phyloP scores from a whole-genome alignment of 2,329 filamentous ascomycete genomes.

The Beauveria pseudobassiana region DNA sequence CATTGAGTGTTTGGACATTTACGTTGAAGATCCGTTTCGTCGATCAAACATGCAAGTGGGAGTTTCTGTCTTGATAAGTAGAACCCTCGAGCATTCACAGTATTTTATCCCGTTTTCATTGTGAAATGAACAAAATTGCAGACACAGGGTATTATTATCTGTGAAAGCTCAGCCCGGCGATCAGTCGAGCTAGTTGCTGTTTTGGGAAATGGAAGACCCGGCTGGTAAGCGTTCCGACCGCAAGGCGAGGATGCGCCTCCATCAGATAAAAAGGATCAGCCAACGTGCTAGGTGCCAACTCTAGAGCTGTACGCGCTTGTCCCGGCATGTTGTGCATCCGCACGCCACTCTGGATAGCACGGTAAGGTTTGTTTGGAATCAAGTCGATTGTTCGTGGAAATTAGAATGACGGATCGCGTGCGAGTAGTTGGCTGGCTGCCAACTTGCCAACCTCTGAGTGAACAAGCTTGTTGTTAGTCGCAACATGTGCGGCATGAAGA shows the following conservation, averaged over 20 bases:
- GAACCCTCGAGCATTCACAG: neutral
- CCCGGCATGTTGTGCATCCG: neutral
- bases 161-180: neutral
- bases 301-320: neutral
- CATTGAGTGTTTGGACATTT: neutral
- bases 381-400: neutral
- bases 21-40: neutral
- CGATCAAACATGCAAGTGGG: neutral
- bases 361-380: conserved; percentile 3
- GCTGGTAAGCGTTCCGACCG: neutral
- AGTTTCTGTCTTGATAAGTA: neutral
- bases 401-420: neutral
- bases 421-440: neutral
- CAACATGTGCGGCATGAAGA: neutral
- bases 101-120: neutral
- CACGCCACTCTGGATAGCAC: neutral
- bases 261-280: neutral
- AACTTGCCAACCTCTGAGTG: neutral
- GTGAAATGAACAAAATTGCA: neutral
- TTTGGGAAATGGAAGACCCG: neutral
- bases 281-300: neutral
- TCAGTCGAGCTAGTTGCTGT: neutral
- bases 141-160: neutral
- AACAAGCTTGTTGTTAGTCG: neutral
- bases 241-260: neutral